Percentiles rank a stretch among this genome's conserved stretches.
Conservation (phyloP, 345 rosid genomes). For the Bruguiera gymnorhiza region DNA sequence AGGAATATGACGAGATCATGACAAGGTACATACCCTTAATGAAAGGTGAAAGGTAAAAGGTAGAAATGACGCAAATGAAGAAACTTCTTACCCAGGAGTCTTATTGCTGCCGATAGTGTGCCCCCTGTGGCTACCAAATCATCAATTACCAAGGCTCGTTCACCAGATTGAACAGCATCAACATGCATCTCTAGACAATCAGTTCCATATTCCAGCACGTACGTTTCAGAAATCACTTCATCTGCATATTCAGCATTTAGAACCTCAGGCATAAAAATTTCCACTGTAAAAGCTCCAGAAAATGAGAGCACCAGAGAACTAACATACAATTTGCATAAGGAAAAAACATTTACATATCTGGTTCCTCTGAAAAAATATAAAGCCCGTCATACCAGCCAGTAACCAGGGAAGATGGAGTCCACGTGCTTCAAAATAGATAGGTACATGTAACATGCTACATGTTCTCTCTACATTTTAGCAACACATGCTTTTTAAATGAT, state of each 20-base stretch:
- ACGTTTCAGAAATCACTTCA: constrained; percentile 61
- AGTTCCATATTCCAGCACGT: constrained; percentile 81
- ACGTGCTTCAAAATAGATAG: too few relatives aligned
- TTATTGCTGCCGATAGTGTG: constrained; percentile 76
- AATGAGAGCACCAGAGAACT: background rate
- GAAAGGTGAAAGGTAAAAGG: background rate
- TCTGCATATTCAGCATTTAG: constrained; percentile 35
- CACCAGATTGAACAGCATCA: constrained; percentile 63
- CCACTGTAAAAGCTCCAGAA: too few relatives aligned
- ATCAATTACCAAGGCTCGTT: constrained; percentile 67
- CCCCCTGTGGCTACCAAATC: constrained; percentile 94
- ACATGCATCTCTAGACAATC: constrained; percentile 85
- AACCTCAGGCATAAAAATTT: background rate
- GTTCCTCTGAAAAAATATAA: too few relatives aligned
- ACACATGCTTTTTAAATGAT: too few relatives aligned
- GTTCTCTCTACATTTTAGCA: too few relatives aligned
- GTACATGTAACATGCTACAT: too few relatives aligned
- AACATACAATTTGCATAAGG: too few relatives aligned
- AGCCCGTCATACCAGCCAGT: too few relatives aligned
- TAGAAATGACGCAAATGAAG: background rate
- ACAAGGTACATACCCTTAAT: background rate
- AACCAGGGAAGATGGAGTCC: too few relatives aligned
- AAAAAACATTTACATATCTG: too few relatives aligned
- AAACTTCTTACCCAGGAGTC: constrained; percentile 52
- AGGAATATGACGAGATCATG: background rate